Conservation (phyloP, 305 asterid species). For the Nicotiana rustica region DNA sequence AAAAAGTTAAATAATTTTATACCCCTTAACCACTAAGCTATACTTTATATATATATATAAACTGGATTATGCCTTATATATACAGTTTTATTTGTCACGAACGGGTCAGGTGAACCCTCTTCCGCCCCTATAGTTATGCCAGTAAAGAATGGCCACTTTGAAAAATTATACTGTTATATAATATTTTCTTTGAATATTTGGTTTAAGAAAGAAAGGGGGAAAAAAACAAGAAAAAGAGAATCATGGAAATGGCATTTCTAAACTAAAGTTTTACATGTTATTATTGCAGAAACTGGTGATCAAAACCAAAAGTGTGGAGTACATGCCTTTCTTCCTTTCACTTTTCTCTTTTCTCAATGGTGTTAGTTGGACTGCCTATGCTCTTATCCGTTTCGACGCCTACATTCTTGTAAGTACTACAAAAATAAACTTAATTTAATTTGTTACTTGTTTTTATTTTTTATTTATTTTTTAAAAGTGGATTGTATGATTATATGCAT, state of each 20-base stretch:
- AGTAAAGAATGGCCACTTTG: no score
- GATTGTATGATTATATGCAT: no score
- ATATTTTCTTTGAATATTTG: background rate
- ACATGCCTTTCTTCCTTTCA: conserved; percentile 72
- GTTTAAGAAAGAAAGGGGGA: background rate
- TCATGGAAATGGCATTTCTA: background rate
- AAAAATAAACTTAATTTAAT: background rate
- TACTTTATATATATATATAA: no score
- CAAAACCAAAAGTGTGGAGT: conserved; percentile 70
- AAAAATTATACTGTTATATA: no score
- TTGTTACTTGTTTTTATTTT: background rate
- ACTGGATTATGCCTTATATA: background rate
- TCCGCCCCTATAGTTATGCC: no score
- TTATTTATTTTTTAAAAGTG: background rate
- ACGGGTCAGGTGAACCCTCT: background rate
- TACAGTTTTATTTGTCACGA: background rate
- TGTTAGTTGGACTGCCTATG: conserved; percentile 68
- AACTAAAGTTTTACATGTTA: conserved; percentile 1
- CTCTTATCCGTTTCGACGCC: conserved; percentile 68
- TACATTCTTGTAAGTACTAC: conserved; percentile 60
- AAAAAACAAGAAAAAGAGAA: no score
- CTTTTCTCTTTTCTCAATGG: conserved; percentile 66
- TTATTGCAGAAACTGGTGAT: conserved; percentile 67
- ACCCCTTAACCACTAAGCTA: no score
- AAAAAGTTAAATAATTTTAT: no score